These are phyloP conservation scores for Athelia sp. DNA, from an alignment of 1,284 basidiomycete species.

Conservation along the genomic window DNA sequence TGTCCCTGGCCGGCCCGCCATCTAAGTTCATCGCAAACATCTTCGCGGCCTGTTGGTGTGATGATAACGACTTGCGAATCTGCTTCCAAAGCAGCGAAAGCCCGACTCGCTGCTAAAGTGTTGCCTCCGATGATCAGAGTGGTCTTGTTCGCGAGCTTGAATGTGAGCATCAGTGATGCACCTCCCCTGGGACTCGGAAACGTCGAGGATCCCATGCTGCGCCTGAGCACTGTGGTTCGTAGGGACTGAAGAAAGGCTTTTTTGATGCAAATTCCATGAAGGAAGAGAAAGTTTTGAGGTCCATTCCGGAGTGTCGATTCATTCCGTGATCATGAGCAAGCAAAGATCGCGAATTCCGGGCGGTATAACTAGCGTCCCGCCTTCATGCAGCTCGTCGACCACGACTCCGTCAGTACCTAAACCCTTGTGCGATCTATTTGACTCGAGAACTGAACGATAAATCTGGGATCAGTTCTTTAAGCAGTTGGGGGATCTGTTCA, in stretches of 20 bases:
- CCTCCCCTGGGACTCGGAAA: constrained; percentile 50
- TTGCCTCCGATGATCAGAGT: constrained; percentile 76
- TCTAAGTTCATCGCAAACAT: constrained; percentile 67
- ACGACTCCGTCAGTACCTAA: constrained; percentile 51
- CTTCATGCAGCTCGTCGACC: constrained; percentile 61
- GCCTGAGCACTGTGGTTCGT: neutral
- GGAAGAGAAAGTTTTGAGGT: too few relatives aligned
- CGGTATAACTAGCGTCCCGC: neutral
- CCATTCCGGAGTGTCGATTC: neutral
- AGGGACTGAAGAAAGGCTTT: neutral
- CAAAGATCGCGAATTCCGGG: neutral
- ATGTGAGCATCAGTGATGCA: constrained; percentile 78
- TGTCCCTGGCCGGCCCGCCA: constrained; percentile 58
- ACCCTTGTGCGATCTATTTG: neutral
- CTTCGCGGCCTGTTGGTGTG: constrained; percentile 37
- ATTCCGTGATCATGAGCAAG: constrained; percentile 1
- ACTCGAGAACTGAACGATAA: constrained; percentile 12
- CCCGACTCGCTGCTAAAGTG: constrained; percentile 74
- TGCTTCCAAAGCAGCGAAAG: constrained; percentile 80
- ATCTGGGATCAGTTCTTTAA: constrained; percentile 51
- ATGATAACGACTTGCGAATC: constrained; percentile 72
- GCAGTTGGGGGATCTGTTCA: constrained; percentile 59
- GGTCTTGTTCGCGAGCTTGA: constrained; percentile 49
- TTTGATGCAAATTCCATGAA: constrained; percentile 31
- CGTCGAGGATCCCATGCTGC: neutral